These are phyloP conservation scores for Lentinus brumalis DNA, from an alignment of 768 basidiomycete species.

Conservation along the genomic window DNA sequence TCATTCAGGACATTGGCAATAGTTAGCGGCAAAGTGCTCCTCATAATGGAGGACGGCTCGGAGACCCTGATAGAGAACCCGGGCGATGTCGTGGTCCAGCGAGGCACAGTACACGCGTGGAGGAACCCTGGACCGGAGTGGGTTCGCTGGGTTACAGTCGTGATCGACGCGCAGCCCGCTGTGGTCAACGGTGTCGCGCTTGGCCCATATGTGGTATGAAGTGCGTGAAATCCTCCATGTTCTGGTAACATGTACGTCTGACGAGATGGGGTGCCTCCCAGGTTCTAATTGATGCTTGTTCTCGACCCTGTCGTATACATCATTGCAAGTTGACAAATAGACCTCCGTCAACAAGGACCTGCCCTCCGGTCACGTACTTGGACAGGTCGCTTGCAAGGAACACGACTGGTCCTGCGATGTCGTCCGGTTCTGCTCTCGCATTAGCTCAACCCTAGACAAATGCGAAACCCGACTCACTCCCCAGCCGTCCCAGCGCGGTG, in stretches of 20 bases:
- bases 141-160: conserved; percentile 53
- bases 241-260: not conserved
- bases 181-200: conserved; percentile 44
- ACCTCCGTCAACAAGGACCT: conserved; percentile 71
- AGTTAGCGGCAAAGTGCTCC: conserved; percentile 58
- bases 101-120: conserved; percentile 65
- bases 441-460: not conserved
- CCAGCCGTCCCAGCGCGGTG: conserved; percentile 67
- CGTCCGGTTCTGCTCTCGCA: conserved; percentile 52
- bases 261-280: not conserved
- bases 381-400: conserved; percentile 75
- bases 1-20: not conserved
- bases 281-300: not conserved
- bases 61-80: conserved; percentile 55
- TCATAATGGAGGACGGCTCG: conserved; percentile 58
- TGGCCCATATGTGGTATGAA: not conserved
- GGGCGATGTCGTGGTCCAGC: conserved; percentile 58
- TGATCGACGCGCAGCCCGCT: conserved; percentile 58
- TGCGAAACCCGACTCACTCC: conserved; percentile 42
- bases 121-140: conserved; percentile 54
- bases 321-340: conserved; percentile 74
- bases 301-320: not conserved
- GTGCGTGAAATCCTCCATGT: not conserved
- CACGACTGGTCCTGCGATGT: conserved; percentile 73
- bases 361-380: conserved; percentile 68